Percentiles rank a stretch among this genome's conserved stretches.
These are phyloP conservation scores for Pestalotiopsis sp. DNA, from an alignment of 2,329 filamentous ascomycete species.

Conservation along the genomic window DNA sequence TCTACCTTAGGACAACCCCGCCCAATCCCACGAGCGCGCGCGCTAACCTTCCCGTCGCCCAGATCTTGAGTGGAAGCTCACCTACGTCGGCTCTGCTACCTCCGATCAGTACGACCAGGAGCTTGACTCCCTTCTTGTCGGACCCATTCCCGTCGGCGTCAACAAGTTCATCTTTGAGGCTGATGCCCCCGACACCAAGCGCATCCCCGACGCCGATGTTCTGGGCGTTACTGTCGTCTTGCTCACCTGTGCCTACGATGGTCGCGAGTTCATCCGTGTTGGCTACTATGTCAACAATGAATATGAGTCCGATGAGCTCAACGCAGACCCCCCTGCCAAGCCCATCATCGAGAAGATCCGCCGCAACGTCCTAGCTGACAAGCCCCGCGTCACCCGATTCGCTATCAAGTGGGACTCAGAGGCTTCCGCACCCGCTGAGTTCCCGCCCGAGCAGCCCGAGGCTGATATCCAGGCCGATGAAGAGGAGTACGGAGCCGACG, in stretches of 20 bases:
- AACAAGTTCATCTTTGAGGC: constrained; percentile 99
- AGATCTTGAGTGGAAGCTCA: constrained; percentile 99
- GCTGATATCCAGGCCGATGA: constrained; percentile 86
- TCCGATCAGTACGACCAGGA: constrained; percentile 98
- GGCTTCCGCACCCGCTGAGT: constrained; percentile 92
- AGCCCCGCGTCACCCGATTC: constrained; percentile 95
- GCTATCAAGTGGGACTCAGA: constrained; percentile 99
- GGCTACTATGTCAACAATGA: constrained; percentile 99
- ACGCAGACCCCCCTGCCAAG: constrained; percentile 86
- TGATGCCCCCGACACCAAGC: constrained; percentile 84
- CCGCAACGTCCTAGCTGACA: constrained; percentile 92
- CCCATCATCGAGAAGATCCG: constrained; percentile 89
- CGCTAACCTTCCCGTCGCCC: constrained; percentile 16
- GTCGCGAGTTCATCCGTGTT: constrained; percentile 94
- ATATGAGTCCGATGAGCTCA: constrained; percentile 90
- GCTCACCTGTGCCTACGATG: constrained; percentile 94
- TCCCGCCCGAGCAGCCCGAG: constrained; percentile 95
- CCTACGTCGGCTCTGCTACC: constrained; percentile 96
- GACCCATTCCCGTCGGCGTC: constrained; percentile 94
- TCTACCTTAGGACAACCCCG: background rate
- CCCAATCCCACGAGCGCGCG: background rate
- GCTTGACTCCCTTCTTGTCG: constrained; percentile 93
- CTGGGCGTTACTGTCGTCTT: constrained; percentile 97
- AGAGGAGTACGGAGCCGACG: constrained; percentile 87
- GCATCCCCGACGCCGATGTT: constrained; percentile 93